Evolutionary conservation across 2,329 filamentous ascomycete species (phyloP).

Genomic region (Colletotrichum falcatum): DNA sequence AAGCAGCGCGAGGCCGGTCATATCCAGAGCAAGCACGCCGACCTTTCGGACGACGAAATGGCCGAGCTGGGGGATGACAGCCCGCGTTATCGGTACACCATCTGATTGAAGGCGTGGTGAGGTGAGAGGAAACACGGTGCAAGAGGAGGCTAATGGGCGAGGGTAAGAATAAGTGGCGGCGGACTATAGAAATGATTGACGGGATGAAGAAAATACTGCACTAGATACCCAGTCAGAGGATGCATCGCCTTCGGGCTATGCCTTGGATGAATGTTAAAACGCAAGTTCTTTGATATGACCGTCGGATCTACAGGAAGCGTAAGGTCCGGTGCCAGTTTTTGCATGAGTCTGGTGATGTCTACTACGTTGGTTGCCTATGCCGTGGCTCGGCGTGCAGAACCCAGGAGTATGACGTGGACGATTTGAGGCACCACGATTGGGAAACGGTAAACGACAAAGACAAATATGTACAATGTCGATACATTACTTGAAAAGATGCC

Average conservation of each 20-base stretch:
- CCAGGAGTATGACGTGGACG: slow-evolving; percentile 56
- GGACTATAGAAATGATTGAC: background rate
- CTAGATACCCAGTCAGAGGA: background rate
- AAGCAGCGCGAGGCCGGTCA: slow-evolving; percentile 54
- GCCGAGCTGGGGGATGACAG: slow-evolving; percentile 66
- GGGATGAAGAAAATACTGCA: background rate
- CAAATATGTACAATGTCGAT: background rate
- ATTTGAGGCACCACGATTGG: background rate
- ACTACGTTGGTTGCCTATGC: slow-evolving; percentile 60
- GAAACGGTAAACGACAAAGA: background rate
- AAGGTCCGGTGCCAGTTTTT: slow-evolving; percentile 63
- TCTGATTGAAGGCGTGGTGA: slow-evolving; percentile 42
- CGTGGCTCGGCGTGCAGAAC: slow-evolving; percentile 58
- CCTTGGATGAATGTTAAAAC: background rate
- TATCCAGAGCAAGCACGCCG: slow-evolving; percentile 54
- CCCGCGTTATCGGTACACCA: slow-evolving; percentile 61
- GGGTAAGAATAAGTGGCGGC: background rate
- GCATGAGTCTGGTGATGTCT: slow-evolving; percentile 49
- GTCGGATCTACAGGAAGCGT: slow-evolving; percentile 53
- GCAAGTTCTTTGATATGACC: background rate
- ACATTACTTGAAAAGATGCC: background rate
- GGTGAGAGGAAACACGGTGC: background rate
- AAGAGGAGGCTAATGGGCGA: too few relatives aligned
- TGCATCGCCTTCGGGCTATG: background rate
- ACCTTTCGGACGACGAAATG: slow-evolving; percentile 60